Conservation (phyloP, 768 basidiomycete genomes). For the Suillus spraguei region DNA sequence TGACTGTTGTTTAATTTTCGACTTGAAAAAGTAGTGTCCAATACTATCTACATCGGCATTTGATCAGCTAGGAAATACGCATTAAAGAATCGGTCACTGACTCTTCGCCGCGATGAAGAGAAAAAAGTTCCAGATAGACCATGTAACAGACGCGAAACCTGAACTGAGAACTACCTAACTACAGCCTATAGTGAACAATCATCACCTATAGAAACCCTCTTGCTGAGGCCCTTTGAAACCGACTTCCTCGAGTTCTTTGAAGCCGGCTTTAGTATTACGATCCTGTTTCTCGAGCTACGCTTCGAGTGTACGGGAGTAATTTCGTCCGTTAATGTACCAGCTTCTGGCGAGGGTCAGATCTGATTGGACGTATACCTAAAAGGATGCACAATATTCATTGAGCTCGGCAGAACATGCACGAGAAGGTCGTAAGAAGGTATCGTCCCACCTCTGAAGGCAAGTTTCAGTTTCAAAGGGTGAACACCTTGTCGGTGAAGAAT, state of each 20-base stretch:
- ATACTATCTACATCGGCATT: conserved; percentile 45
- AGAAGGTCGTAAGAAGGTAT: conserved; percentile 72
- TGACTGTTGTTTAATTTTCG: conserved; percentile 18
- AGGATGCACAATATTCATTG: background rate
- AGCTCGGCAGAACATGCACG: conserved; percentile 31
- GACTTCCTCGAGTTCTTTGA: conserved; percentile 50
- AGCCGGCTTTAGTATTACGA: conserved; percentile 48
- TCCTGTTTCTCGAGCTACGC: too few relatives aligned
- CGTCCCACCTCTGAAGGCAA: conserved; percentile 52
- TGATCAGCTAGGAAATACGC: conserved; percentile 3
- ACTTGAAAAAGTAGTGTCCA: conserved; percentile 57
- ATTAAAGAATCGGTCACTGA: conserved; percentile 39
- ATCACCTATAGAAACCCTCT: conserved; percentile 57
- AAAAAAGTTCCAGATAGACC: conserved; percentile 72
- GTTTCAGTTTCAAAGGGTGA: background rate
- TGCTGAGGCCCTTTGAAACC: conserved; percentile 37
- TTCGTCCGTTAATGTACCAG: conserved; percentile 64
- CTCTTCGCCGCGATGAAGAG: conserved; percentile 60
- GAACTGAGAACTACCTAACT: too few relatives aligned
- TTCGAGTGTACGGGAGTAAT: conserved; percentile 71
- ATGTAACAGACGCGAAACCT: conserved; percentile 75
- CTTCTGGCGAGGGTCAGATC: conserved; percentile 59
- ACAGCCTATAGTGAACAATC: background rate
- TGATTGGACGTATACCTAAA: conserved; percentile 62
- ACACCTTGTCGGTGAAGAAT: too few relatives aligned